Base-by-base conservation (phyloP, 495 filamentous ascomycete genomes). In the Aspergillus mulundensis region DNA sequence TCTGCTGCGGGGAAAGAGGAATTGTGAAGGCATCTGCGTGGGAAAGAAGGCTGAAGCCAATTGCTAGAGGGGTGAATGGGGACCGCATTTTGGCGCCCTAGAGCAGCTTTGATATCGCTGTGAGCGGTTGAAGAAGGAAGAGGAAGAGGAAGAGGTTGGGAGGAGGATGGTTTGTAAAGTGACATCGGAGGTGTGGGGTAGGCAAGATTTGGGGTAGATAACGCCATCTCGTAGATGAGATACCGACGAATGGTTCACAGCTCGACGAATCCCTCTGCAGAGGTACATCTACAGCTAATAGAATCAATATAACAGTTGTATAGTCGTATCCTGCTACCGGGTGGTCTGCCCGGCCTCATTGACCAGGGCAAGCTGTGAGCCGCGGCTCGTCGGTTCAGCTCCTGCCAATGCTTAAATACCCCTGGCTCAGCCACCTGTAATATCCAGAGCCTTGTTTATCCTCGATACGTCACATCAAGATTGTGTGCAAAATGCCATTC, bases 1-100 rank as follows among this genome's bases (percentile, higher is more conserved):
- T 38, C 16, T 61, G 70, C 61, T 45, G 61, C 48, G 8, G 61
- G 38, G 28, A 38, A 57, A 20, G 63, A 7, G 64, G 64, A 36
- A 67, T 62, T 21, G 45, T 57, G 20, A 61, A 36, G 41, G 61
- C 25, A 12, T 56, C 48, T n/a, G 49, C 32, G 6, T 36, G 44
- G n/a, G 58, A 56, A 5, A 57, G 55, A n/a, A 54, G 32, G 14
- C 56, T 43, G 16, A 57, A 34, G 20, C 53, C 53, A 28, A 53
- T 25, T 11, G 32, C 32, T 36, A 36, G 25, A n/a, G 2, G 52
- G 48, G 39, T 40, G 20, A 15, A 43, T 8, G 19, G n/a, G 28
- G 42, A 45, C 20, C 34, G 30, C 54, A 44, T 39, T 43, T 45
- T 23, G 32, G 3, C 5, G 32, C 3, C 12, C 32, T 36, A 3